Base-by-base conservation (phyloP, 2,329 filamentous ascomycete genomes). In the Xylariales sp. region DNA sequence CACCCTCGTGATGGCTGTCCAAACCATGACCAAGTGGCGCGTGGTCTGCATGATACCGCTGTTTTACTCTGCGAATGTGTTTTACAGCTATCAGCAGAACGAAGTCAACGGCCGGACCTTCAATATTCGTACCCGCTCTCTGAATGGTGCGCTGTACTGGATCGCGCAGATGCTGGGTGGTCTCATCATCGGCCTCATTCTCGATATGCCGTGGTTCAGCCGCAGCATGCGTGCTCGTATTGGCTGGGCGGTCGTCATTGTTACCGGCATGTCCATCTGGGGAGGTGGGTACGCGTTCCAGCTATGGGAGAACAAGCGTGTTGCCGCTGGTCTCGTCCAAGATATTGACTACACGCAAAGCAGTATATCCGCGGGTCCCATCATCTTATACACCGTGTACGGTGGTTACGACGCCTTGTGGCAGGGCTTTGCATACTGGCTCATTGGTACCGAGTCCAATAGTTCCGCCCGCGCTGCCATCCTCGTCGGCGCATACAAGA, bases 51-150 rank as follows among this genome's bases (percentile, higher is more conserved):
- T 70, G 68, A 58, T 68, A 5, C 68, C 68, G 9, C 65, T 65
- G 16, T 68, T 70, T 32, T 70, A 55, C 30, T 70, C 65, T 23
- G 65, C 68, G 30, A 70, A 70, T 46, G 54, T 70, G 32, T 67
- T 68, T 61, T 68, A 70, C 36, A 70, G 68, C 58, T 70, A 70
- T 49, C 68, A 68, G 62, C 68, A 70, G 41, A 68, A 70, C 12
- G 64, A 68, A 2, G 68, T 70, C 10, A 70, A 70, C 23, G 65
- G 68, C n/a, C 46, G 45, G 5, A 70, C 65, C 2, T 70, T 70
- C 43, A 70, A 70, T 58, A 70, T 70, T 45, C 68, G 68, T 18
- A 65, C 68, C 14, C 68, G 68, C 18, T 68, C 65, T 18, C 49
- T 70, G 2, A 70, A 68, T 14, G 62, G 68, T 10, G 68, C 68